phyloP scores from a whole-genome alignment of 768 basidiomycete species.

The Leccinum subtestaceum region DNA sequence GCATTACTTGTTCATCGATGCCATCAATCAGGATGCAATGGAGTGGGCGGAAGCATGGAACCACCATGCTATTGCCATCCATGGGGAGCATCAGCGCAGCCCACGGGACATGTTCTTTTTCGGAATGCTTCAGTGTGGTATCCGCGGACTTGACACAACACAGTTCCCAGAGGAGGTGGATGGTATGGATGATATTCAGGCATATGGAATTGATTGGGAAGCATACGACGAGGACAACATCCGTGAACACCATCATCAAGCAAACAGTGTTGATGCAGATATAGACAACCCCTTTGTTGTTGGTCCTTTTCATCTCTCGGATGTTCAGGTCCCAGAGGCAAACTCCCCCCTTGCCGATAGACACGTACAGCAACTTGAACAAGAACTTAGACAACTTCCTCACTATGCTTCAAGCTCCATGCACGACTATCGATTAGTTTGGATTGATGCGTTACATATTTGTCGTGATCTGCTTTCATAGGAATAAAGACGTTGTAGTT shows the following conservation, averaged over 20 bases:
- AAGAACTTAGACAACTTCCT: background rate
- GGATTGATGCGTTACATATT: no score
- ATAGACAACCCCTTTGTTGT: background rate
- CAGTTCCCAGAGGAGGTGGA: background rate
- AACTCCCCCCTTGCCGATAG: background rate
- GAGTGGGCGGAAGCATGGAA: background rate
- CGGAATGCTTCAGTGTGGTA: background rate
- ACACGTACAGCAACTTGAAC: background rate
- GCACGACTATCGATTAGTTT: no score
- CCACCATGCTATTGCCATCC: background rate
- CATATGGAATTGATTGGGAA: background rate
- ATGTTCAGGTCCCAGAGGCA: background rate
- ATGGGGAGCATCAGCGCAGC: background rate
- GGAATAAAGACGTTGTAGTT: no score
- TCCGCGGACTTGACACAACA: background rate
- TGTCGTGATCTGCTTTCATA: no score
- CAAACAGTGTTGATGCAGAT: background rate
- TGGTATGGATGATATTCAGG: background rate
- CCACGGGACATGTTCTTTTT: background rate
- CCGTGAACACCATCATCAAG: background rate
- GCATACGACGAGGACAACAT: background rate
- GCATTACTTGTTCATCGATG: background rate
- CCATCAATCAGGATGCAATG: background rate
- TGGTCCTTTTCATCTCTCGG: background rate
- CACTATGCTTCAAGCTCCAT: no score